These are phyloP conservation scores for Achaetomiella virescens DNA, from an alignment of 495 filamentous ascomycete species.

Conservation along the genomic window DNA sequence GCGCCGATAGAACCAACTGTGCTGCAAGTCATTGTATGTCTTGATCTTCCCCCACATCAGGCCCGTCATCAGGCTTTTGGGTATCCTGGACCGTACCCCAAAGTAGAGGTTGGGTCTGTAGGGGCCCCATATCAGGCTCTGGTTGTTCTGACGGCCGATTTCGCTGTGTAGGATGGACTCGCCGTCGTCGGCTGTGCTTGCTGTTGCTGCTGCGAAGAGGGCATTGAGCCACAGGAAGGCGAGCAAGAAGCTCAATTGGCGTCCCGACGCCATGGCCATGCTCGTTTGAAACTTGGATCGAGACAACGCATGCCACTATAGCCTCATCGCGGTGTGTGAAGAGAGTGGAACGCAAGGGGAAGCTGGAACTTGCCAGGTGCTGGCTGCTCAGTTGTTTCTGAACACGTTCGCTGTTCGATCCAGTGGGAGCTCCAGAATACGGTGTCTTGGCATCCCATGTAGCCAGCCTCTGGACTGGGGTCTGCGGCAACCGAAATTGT, in stretches of 20 bases:
- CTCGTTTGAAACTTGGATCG: background rate
- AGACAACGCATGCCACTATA: background rate
- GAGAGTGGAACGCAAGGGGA: background rate
- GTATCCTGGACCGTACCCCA: constrained; percentile 80
- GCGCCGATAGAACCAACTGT: constrained; percentile 55
- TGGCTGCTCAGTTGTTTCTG: background rate
- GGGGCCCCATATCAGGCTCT: constrained; percentile 91
- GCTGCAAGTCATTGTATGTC: constrained; percentile 66
- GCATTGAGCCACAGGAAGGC: constrained; percentile 10
- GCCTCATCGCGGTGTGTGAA: background rate
- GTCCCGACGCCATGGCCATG: constrained; percentile 17
- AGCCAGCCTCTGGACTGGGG: background rate
- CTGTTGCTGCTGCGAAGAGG: constrained; percentile 3
- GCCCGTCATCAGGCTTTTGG: constrained; percentile 75
- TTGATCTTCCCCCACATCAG: constrained; percentile 90
- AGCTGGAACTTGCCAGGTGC: background rate
- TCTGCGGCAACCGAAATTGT: background rate
- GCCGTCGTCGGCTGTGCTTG: constrained; percentile 22
- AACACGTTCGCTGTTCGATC: constrained; percentile 2
- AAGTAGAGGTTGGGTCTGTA: constrained; percentile 96
- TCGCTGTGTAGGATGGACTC: constrained; percentile 45
- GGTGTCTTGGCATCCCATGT: background rate
- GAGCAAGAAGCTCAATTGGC: constrained; percentile 21
- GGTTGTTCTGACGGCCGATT: constrained; percentile 59
- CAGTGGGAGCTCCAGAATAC: background rate